Evolutionary conservation across 2,329 filamentous ascomycete genomes (phyloP), one percentile per base, ranked within the genome.

Genomic region (Chaetomiaceae sp.): DNA sequence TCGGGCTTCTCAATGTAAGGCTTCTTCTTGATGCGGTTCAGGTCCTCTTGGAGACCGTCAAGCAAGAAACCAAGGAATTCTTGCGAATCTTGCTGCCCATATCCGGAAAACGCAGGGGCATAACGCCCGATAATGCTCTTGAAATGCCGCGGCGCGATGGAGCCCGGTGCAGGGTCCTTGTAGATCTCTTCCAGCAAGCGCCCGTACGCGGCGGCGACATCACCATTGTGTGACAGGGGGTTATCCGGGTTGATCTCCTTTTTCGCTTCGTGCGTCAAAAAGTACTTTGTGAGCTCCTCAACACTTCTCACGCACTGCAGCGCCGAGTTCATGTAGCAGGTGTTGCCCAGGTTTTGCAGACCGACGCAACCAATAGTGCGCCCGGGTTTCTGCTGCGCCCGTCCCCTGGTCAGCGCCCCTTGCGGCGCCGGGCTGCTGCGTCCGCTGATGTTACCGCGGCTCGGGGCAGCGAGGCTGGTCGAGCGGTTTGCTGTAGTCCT

Each of bases 271-370:
- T 83, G 78, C 44, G 80, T 76, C 44, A 96, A 69, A 68, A 99
- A 97, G 68, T 96, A 99, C 62, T 90, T 85, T 5, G 89, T 92
- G 57, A 99, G 73, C 68, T 99, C 93, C 64, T 96, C 89, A 0
- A 96, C 90, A 60, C 89, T 95, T 44, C 92, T 84, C 45, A 99
- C 82, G 66, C 93, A 99, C 66, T 99, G 93, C 48, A 97, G 75
- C 9, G 93, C 93, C 19, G 92, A 96, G 68, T 97, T 97, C 91
- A 97, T 96, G 71, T 99, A 99, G 70, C 93, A 99, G 0, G 93
- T 97, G 63, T 99, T 99, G 43, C 93, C 93, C 13, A 99, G 73
- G 63, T 99, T 99, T 57, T 81, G 83, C 46, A 99, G 73, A 30
- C 93, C 93, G 37, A 91, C 87, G 35, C 85, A 86, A 27, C 93